Base-by-base conservation (phyloP, 2,329 filamentous ascomycete genomes). In the Colletotrichum euphorbiae region DNA sequence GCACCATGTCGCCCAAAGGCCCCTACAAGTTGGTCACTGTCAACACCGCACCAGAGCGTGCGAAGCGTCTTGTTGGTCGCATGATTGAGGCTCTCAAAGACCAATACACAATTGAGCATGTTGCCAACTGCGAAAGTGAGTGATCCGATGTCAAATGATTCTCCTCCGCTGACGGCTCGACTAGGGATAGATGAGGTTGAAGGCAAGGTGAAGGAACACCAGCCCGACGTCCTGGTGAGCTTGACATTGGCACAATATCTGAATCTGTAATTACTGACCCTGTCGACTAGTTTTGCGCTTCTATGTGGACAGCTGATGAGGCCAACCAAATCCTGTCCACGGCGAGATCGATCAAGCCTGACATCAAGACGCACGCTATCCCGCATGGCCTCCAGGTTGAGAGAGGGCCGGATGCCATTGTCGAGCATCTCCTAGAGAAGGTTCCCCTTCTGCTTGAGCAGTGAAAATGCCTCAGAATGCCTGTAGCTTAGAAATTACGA, bases 1-100 rank as follows among this genome's bases (percentile, higher is more conserved):
- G 62, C 51, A 69, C 50, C 17, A 72, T 73, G 71, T 33, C 76
- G 64, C 80, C 84, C 13, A 82, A 83, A 71, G 87, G 87, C 17
- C 88, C 88, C 3, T 91, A 84, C 78, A 85, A 82, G 72, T 84
- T 92, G 12, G 85, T 91, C 33, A 92, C 89, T 2, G 89, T 92
- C 71, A 92, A 91, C 79, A 91, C 85, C 1, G 88, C 85, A 2
- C 89, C 90, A 0, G 89, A 90, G 70, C 82, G 89, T 63, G 90
- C 90, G 38, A 87, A 88, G 78, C 78, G 81, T 7, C 77, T 92
- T 38, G 86, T 91, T 72, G 89, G 89, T 11, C 83, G 87, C 0
- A 77, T 92, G 42, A 82, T 85, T 11, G 87, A 90, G 63, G 84
- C 83, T 12, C 77, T 92, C 36, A 89, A 88, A 75, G 88, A 90